These are phyloP conservation scores for Trichoderma koningiopsis DNA, from an alignment of 2,329 filamentous ascomycete genomes.

Conservation along the genomic window DNA sequence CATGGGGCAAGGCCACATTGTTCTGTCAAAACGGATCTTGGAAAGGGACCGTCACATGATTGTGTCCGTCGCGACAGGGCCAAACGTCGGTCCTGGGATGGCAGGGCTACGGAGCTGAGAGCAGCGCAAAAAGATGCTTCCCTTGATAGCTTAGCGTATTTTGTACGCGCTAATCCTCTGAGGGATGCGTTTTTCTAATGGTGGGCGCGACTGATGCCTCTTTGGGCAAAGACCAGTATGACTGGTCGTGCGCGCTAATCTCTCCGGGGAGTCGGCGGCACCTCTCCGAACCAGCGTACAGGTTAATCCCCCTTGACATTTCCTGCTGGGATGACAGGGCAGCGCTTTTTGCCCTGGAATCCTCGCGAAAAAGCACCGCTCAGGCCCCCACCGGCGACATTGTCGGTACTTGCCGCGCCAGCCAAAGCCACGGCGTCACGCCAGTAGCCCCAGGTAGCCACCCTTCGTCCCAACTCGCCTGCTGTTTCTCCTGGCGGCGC, in stretches of 20 bases:
- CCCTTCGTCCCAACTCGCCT: background rate
- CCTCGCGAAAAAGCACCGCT: background rate
- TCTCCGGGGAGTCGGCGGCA: slow-evolving; percentile 21
- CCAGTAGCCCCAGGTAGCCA: background rate
- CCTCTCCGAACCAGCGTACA: slow-evolving; percentile 24
- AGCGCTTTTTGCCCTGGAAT: slow-evolving; percentile 24
- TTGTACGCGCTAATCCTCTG: background rate
- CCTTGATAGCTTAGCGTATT: background rate
- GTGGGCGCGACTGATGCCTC: slow-evolving; percentile 6
- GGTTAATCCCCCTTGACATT: slow-evolving; percentile 7
- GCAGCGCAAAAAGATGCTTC: background rate
- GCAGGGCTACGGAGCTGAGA: slow-evolving; percentile 20
- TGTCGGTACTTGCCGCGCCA: slow-evolving; percentile 2
- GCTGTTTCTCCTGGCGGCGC: slow-evolving; percentile 13
- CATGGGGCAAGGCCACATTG: slow-evolving; percentile 4
- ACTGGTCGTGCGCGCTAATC: slow-evolving; percentile 15
- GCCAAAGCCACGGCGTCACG: background rate
- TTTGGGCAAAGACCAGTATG: slow-evolving; percentile 9
- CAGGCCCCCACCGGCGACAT: slow-evolving; percentile 20
- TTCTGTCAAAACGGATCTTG: slow-evolving; percentile 21
- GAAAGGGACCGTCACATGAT: slow-evolving; percentile 27
- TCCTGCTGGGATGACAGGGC: slow-evolving; percentile 7
- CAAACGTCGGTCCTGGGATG: slow-evolving; percentile 4
- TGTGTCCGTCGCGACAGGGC: slow-evolving; percentile 24
- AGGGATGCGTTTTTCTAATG: background rate